Conservation (phyloP, 2,329 filamentous ascomycete species). For the Aspergillus oerlinghausenensis region DNA sequence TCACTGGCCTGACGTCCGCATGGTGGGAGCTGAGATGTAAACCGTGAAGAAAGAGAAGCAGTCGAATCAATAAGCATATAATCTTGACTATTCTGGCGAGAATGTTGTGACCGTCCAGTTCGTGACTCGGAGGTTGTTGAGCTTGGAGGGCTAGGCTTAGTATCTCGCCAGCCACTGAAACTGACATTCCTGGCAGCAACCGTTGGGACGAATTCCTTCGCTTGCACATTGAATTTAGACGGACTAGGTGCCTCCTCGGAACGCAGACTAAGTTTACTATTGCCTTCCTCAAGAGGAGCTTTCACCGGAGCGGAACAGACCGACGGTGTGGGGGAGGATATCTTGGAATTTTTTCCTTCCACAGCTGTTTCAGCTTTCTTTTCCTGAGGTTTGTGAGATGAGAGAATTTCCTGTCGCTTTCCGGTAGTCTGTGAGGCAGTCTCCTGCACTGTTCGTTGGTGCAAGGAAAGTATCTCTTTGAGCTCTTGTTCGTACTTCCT, state of each 20-base stretch:
- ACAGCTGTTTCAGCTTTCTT: background rate
- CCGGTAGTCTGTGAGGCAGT: background rate
- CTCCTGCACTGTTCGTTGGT: background rate
- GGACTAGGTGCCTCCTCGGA: background rate
- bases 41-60: background rate
- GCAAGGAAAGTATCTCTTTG: slow-evolving; percentile 6
- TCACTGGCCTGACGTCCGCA: background rate
- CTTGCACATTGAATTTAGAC: background rate
- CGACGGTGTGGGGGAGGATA: background rate
- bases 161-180: slow-evolving; percentile 7
- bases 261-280: background rate
- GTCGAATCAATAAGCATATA: background rate
- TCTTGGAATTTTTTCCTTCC: background rate
- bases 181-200: background rate
- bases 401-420: background rate
- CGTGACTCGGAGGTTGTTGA: background rate
- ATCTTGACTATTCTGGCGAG: background rate
- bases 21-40: background rate
- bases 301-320: background rate
- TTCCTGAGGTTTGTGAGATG: background rate
- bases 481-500: slow-evolving; percentile 15
- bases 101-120: background rate
- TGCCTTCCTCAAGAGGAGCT: background rate
- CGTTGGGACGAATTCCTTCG: background rate
- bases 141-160: slow-evolving; percentile 3